phyloP scores from a whole-genome alignment of 2,329 filamentous ascomycete genomes.

The Colletotrichum australisinense region DNA sequence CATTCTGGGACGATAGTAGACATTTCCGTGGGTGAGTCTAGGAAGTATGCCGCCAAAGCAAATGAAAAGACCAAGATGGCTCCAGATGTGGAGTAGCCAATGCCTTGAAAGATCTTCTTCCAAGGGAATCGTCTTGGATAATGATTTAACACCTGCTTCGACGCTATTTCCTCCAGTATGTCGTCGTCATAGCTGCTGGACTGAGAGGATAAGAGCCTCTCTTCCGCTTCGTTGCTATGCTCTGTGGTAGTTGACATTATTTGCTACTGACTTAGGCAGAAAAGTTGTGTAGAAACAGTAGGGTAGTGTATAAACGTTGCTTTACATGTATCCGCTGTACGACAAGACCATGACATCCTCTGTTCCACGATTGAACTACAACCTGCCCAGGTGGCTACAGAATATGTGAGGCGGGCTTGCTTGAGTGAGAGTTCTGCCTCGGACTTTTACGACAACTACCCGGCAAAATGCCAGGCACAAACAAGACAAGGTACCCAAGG shows the following conservation, averaged over 20 bases:
- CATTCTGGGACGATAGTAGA: background rate
- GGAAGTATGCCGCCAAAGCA: background rate
- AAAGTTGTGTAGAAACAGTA: background rate
- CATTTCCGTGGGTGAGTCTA: background rate
- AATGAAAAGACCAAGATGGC: background rate
- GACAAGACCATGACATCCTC: no score
- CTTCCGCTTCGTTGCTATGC: background rate
- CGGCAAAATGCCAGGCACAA: background rate
- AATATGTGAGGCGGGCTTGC: no score
- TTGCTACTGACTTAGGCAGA: background rate
- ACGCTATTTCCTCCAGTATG: background rate
- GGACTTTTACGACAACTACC: background rate
- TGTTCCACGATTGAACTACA: no score
- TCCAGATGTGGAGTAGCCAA: background rate
- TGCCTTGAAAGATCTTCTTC: background rate
- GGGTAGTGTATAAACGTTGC: background rate
- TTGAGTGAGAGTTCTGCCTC: no score
- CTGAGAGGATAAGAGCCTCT: background rate
- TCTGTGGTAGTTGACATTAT: background rate
- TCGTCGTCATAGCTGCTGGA: background rate
- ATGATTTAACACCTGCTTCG: background rate
- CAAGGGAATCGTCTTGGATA: background rate
- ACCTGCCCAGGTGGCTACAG: no score
- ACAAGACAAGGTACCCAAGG: background rate
- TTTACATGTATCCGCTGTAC: background rate